Percentiles rank a stretch among this genome's conserved stretches.
Conservation (phyloP, 805 yeast genomes). For the Cyberlindnera nakhonratchasimensis region DNA sequence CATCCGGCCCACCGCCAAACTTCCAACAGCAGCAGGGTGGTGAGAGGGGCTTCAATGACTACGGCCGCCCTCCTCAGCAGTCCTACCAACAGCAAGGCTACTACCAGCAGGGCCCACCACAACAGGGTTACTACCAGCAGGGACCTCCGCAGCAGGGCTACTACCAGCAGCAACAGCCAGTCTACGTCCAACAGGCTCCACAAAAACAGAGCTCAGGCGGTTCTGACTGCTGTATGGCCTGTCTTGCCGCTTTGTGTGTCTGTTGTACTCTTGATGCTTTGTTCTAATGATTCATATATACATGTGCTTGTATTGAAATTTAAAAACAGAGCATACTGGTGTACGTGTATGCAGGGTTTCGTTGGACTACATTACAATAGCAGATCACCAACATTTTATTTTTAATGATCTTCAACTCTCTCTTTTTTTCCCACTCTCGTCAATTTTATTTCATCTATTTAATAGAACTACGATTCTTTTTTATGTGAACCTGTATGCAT, state of each 20-base stretch:
- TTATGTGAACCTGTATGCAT: no score
- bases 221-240: slow-evolving; percentile 46
- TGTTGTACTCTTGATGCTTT: slow-evolving; percentile 53
- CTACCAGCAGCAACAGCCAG: slow-evolving; percentile 47
- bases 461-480: no score
- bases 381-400: no score
- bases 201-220: slow-evolving; percentile 32
- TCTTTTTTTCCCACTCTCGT: no score
- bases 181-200: slow-evolving; percentile 50
- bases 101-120: slow-evolving; percentile 36
- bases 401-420: no score
- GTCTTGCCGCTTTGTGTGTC: slow-evolving; percentile 52
- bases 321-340: no score
- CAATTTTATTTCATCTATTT: neutral
- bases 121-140: slow-evolving; percentile 43
- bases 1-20: slow-evolving; percentile 19
- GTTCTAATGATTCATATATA: slow-evolving; percentile 31
- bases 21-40: slow-evolving; percentile 1
- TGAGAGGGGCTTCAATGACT: slow-evolving; percentile 23
- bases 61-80: slow-evolving; percentile 22
- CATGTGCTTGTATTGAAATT: no score
- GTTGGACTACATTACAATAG: no score
- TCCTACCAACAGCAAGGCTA: slow-evolving; percentile 29
- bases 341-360: neutral
- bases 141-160: slow-evolving; percentile 36